Base-by-base conservation (phyloP, 2,329 filamentous ascomycete genomes). In the Pseudogymnoascus verrucosus region DNA sequence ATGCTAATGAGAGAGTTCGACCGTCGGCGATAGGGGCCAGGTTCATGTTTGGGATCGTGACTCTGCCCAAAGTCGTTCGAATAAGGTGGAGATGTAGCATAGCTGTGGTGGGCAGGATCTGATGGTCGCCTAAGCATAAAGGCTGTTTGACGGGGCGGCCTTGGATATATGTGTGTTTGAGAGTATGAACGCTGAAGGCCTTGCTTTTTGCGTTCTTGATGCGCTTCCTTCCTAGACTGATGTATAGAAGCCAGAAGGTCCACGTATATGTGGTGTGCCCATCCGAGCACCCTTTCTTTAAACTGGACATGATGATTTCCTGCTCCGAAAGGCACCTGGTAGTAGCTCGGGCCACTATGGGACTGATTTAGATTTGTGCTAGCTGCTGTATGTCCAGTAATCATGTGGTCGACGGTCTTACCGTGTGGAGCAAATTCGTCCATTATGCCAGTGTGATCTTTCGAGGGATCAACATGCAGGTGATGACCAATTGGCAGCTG, bases 251-350 rank as follows among this genome's bases (percentile, higher is more conserved):
- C 77, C 3, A 93, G 76, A 6, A 93, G 80, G 67, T 91, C 87
- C 59, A 89, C 79, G 74, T 93, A 93, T 34, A 87, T 83, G 67
- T 81, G 81, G 72, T 92, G 87, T n/a, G 89, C 89, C 76, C 86
- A 87, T 12, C 82, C 78, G 23, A 92, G 76, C 2, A 84, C 84
- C 67, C 85, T 88, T 67, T 91, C 89, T 67, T 85, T 87, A 71
- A 90, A 90, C 64, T 80, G 78, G 11, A 74, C 71, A 68, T 79
- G 61, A 16, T 54, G 42, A 26, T 37, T 37, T 57, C 51, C 51
- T 57, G 1, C 51, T 11, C 51, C 51, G 28, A 57, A 57, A 34
- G 51, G 51, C n/a, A 57, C 28, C 16, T 57, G 51, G 16, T 57
- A 57, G 51, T 57, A 57, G 51, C 28, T 57, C 51, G 51, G 19